Percentiles rank a stretch among this genome's conserved stretches.
These are phyloP conservation scores for Spathaspora jeffriesii DNA, from an alignment of 1,139 yeast species.

Conservation along the genomic window DNA sequence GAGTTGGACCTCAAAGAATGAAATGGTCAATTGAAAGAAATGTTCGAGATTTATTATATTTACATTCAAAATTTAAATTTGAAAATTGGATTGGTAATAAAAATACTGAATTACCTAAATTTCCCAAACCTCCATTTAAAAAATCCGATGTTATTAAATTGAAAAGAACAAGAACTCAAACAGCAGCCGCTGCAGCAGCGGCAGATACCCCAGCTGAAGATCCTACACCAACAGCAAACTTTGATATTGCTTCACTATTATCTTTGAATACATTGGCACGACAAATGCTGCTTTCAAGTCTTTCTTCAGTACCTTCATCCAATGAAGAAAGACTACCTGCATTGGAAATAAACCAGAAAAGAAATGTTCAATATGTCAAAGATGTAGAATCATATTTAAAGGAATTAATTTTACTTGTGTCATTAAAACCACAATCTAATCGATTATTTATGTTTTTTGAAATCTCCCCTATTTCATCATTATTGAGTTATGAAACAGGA, in stretches of 20 bases:
- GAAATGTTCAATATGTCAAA: constrained; percentile 34
- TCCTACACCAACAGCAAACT: not conserved
- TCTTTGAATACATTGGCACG: constrained; percentile 16
- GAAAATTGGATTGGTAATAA: constrained; percentile 35
- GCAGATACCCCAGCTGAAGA: not conserved
- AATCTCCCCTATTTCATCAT: constrained; percentile 82
- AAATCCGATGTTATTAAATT: constrained; percentile 9
- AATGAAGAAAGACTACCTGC: constrained; percentile 27
- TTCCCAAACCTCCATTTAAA: constrained; percentile 31
- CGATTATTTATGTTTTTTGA: constrained; percentile 85
- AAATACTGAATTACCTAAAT: constrained; percentile 27
- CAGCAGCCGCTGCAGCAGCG: not conserved
- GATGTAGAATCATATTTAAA: constrained; percentile 65
- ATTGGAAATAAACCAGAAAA: constrained; percentile 19
- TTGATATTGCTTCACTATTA: not conserved
- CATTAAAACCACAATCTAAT: constrained; percentile 80
- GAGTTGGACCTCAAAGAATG: constrained; percentile 77
- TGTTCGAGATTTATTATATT: constrained; percentile 64
- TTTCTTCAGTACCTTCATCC: constrained; percentile 26
- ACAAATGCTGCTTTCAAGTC: constrained; percentile 30
- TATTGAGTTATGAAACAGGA: constrained; percentile 80
- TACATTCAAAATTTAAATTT: constrained; percentile 70
- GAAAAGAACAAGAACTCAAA: constrained; percentile 3
- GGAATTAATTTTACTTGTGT: constrained; percentile 56
- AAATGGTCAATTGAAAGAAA: constrained; percentile 81